These are phyloP conservation scores for Phylloboletellus chloephorus DNA, from an alignment of 1,284 basidiomycete genomes.

Conservation along the genomic window DNA sequence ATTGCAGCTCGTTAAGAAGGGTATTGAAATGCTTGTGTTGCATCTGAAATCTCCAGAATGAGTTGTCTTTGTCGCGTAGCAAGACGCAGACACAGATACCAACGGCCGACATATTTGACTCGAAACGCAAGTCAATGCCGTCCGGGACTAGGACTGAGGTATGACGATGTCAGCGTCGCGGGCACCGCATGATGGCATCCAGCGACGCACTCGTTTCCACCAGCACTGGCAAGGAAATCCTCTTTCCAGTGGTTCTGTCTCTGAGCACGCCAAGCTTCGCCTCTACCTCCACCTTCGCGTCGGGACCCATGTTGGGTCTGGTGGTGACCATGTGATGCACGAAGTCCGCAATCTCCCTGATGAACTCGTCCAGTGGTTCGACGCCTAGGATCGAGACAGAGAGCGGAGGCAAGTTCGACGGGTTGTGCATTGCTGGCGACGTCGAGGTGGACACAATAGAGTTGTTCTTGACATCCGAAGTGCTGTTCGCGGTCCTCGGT, in stretches of 20 bases:
- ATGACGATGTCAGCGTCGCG: slow-evolving; percentile 6
- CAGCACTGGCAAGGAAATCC: slow-evolving; percentile 69
- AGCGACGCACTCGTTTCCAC: slow-evolving; percentile 79
- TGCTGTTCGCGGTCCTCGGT: slow-evolving; percentile 13
- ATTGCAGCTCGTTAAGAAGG: slow-evolving; percentile 76
- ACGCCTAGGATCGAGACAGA: slow-evolving; percentile 88
- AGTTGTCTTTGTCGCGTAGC: slow-evolving; percentile 2
- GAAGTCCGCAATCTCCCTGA: slow-evolving; percentile 87
- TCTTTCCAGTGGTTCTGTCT: slow-evolving; percentile 51
- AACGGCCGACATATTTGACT: slow-evolving; percentile 88
- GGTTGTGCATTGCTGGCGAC: slow-evolving; percentile 24
- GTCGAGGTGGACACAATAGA: slow-evolving; percentile 10
- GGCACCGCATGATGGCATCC: not conserved
- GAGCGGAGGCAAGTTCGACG: slow-evolving; percentile 51
- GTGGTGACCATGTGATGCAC: slow-evolving; percentile 65
- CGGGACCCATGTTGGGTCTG: slow-evolving; percentile 43
- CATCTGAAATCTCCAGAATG: slow-evolving; percentile 40
- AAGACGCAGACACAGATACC: slow-evolving; percentile 32
- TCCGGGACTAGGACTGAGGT: slow-evolving; percentile 49
- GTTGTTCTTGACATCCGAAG: slow-evolving; percentile 22
- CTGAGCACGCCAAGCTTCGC: slow-evolving; percentile 86
- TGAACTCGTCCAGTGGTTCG: slow-evolving; percentile 93
- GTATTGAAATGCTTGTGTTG: slow-evolving; percentile 86
- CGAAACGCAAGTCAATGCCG: slow-evolving; percentile 64
- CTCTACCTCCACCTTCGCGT: slow-evolving; percentile 73